Conservation (phyloP, 129 eudicot genomes). For the Tanacetum coccineum region DNA sequence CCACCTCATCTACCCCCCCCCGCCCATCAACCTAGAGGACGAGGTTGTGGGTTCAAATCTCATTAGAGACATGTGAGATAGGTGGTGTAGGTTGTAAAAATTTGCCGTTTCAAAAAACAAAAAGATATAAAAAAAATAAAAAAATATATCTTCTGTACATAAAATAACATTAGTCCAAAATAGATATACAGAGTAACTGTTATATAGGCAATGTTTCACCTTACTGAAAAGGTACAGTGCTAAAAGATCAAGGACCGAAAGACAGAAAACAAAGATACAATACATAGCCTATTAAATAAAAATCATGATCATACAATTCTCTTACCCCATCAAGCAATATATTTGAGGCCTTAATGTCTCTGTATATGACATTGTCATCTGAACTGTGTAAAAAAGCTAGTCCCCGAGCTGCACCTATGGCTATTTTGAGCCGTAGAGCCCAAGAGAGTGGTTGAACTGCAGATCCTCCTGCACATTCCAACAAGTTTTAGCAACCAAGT, state of each 20-base stretch:
- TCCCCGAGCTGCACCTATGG: conserved; percentile 83
- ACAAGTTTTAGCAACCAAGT: conserved; percentile 16
- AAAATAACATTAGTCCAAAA: not conserved
- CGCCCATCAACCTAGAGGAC: too few species aligned
- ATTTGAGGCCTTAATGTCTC: conserved; percentile 86
- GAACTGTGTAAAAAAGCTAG: conserved; percentile 74
- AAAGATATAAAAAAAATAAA: too few species aligned
- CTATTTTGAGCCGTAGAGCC: conserved; percentile 71
- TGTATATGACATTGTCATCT: conserved; percentile 64
- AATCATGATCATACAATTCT: not conserved
- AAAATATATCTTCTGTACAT: too few species aligned
- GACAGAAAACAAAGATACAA: not conserved
- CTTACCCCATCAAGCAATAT: conserved; percentile 89
- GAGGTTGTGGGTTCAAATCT: too few species aligned
- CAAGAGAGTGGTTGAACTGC: conserved; percentile 61
- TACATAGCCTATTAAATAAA: not conserved
- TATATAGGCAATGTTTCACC: not conserved
- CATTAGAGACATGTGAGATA: too few species aligned
- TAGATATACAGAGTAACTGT: not conserved
- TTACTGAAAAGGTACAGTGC: too few species aligned
- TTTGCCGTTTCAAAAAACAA: too few species aligned
- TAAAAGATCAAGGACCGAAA: not conserved
- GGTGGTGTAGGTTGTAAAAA: too few species aligned
- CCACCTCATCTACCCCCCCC: too few species aligned
- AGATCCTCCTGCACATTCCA: conserved; percentile 46